Base-by-base conservation (phyloP, 1,139 yeast genomes). In the Maudiozyma humilis region DNA sequence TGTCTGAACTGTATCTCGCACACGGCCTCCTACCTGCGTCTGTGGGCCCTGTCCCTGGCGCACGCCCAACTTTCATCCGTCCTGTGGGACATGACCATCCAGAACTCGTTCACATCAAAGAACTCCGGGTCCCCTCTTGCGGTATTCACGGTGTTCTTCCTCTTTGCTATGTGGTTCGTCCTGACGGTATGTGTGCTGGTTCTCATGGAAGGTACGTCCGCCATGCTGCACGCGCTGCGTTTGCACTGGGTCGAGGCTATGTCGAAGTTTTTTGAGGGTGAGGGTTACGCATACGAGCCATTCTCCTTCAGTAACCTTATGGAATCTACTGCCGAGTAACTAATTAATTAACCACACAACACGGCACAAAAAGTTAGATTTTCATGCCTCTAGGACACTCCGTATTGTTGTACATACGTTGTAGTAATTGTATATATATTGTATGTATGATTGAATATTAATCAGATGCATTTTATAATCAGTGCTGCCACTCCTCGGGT, bases 231-330 rank as follows among this genome's bases (percentile, higher is more conserved):
- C 63, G 78, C 89, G 23, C 73, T 83, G 61, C 79, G 93, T 71
- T 72, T 83, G 60, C 93, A 83, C 62, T 83, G 93, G 93, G 93
- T 83, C 45, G 93, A 83, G 63, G 77, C 88, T 33, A 83, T 83
- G 93, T 80, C 88, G 47, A 83, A 83, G 66, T 83, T 78, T 64
- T 83, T 83, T 54, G 89, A 80, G 62, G 93, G 93, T 66, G 91
- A 82, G 58, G 93, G 93, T 54, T 66, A 74, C 46, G 72, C 79
- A 18, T 83, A 79, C 59, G 76, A 73, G 49, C 91, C 93, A 27
- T 83, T 81, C 56, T 75, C 78, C 1, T 82, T 82, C 43, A 56
- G 58, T 33, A 46, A 46, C 17, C n/a, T 44, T 12, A 36, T 43
- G 23, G 46, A 43, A 16, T 19, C 32, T 30, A 23, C 27, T 6